These are phyloP conservation scores for Cladosporium sp. DNA, from an alignment of 2,329 filamentous ascomycete species.

Conservation along the genomic window DNA sequence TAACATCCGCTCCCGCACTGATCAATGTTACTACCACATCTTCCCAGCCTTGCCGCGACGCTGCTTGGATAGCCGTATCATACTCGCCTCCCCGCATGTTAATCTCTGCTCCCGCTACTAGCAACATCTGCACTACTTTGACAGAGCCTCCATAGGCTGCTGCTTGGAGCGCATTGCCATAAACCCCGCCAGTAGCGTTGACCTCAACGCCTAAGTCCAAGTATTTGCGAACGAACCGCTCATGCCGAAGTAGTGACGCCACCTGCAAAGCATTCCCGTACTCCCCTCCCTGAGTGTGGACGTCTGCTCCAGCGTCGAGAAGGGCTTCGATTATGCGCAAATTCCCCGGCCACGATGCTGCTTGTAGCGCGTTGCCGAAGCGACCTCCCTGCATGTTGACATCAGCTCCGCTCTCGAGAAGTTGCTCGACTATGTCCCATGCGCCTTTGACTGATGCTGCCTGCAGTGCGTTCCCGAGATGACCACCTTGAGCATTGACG, in stretches of 20 bases:
- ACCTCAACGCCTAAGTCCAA: conserved; percentile 15
- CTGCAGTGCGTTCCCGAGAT: conserved; percentile 6
- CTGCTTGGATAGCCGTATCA: neutral
- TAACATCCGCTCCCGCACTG: conserved; percentile 16
- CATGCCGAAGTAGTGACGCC: conserved; percentile 9
- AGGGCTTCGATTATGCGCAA: conserved; percentile 18
- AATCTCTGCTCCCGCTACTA: conserved; percentile 13
- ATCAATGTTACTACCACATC: conserved; percentile 21
- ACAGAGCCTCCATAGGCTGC: conserved; percentile 3
- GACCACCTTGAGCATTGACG: conserved; percentile 14
- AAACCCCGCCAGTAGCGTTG: conserved; percentile 15
- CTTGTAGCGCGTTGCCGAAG: conserved; percentile 19
- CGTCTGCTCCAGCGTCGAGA: conserved; percentile 15
- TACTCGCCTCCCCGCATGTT: conserved; percentile 10
- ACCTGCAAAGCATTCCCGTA: conserved; percentile 14
- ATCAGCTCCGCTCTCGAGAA: conserved; percentile 19
- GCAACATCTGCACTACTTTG: conserved; percentile 13
- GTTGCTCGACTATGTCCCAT: conserved; percentile 12
- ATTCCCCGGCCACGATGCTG: conserved; percentile 12
- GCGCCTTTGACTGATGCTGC: conserved; percentile 4
- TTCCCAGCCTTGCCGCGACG: neutral
- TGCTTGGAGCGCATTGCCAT: conserved; percentile 15
- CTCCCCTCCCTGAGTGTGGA: conserved; percentile 15
- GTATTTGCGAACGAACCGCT: neutral
- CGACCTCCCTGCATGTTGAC: conserved; percentile 16